Conservation (phyloP, 305 asterid species). For the Fraxinus platypoda region DNA sequence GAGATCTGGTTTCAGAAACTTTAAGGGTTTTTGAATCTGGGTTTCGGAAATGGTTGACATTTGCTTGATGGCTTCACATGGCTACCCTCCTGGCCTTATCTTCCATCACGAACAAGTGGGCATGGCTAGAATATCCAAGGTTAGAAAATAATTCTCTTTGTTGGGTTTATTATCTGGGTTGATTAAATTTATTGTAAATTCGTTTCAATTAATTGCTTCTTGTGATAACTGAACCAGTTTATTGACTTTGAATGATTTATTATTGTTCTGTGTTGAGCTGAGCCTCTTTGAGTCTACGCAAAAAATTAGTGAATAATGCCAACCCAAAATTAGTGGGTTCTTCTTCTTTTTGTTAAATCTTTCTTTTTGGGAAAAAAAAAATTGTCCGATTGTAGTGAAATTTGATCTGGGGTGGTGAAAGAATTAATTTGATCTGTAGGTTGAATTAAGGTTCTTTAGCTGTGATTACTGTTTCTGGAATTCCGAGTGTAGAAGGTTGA, state of each 20-base stretch:
- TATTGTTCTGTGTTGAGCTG: background rate
- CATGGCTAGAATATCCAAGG: constrained; percentile 45
- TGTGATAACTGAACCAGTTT: background rate
- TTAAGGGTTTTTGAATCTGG: constrained; percentile 25
- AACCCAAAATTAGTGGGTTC: no score
- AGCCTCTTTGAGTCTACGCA: background rate
- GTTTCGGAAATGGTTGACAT: constrained; percentile 56
- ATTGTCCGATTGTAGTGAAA: no score
- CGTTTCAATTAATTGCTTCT: background rate
- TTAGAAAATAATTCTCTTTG: constrained; percentile 13
- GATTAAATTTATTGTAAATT: background rate
- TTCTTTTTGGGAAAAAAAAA: no score
- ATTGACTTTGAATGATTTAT: background rate
- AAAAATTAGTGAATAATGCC: no score
- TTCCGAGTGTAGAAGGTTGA: no score
- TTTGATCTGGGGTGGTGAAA: no score
- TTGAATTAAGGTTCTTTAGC: no score
- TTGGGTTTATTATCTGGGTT: background rate
- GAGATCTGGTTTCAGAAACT: constrained; percentile 22
- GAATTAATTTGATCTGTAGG: no score
- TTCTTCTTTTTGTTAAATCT: no score
- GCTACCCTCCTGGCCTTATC: constrained; percentile 49
- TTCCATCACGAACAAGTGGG: constrained; percentile 42
- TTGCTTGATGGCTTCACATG: constrained; percentile 74
- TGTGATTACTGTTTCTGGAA: no score